Percentiles rank a stretch among this genome's conserved stretches.
Conservation (phyloP, 2,329 filamentous ascomycete genomes). For the Fusarium liriodendri region DNA sequence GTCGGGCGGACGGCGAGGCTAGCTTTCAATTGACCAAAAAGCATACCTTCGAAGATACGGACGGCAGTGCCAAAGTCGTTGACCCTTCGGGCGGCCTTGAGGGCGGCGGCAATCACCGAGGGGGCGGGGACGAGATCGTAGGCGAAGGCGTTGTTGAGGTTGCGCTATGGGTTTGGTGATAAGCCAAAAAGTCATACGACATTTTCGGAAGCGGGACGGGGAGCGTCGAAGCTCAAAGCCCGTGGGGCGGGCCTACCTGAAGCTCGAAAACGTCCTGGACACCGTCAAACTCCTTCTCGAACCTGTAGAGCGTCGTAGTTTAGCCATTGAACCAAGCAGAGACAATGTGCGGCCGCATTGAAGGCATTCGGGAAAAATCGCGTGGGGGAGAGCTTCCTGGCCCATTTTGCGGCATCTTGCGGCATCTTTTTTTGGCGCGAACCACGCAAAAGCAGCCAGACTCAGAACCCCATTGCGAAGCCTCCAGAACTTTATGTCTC, state of each 20-base stretch:
- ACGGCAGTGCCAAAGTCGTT: conserved; percentile 99
- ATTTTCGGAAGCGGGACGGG: conserved; percentile 38
- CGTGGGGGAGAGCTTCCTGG: conserved; percentile 38
- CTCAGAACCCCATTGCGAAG: conserved; percentile 9
- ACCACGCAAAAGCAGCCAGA: conserved; percentile 11
- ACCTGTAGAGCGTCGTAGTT: conserved; percentile 67
- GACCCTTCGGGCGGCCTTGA: conserved; percentile 93
- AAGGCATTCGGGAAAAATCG: conserved; percentile 44
- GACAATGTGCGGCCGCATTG: conserved; percentile 38
- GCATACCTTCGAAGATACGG: conserved; percentile 95
- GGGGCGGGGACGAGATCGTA: conserved; percentile 99
- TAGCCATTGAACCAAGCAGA: conserved; percentile 44
- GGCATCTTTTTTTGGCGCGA: conserved; percentile 42
- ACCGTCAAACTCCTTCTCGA: conserved; percentile 98
- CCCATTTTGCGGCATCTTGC: conserved; percentile 32
- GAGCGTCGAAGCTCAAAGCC: conserved; percentile 36
- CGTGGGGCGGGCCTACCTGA: conserved; percentile 73
- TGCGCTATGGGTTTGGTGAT: conserved; percentile 66
- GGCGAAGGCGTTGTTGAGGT: conserved; percentile 99
- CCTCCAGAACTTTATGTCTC: not conserved
- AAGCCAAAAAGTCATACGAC: conserved; percentile 48
- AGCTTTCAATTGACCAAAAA: conserved; percentile 29
- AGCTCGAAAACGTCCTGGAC: conserved; percentile 99
- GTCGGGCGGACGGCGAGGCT: conserved; percentile 20
- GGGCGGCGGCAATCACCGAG: conserved; percentile 88